Conservation (phyloP, 2,329 filamentous ascomycete species). For the Aspergillus glaucus region DNA sequence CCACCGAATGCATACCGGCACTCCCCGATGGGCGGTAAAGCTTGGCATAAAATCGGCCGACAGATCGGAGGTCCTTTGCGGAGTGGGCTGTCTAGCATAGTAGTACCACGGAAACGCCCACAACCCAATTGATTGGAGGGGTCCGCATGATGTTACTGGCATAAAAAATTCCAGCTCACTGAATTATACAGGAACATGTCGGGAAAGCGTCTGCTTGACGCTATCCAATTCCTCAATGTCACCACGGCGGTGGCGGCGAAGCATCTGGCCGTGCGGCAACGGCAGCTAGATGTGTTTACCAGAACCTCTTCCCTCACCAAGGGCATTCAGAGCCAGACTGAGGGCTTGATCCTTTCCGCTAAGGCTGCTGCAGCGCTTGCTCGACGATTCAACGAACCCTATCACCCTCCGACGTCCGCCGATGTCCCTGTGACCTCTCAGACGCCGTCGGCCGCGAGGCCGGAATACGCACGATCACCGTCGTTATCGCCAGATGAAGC, state of each 20-base stretch:
- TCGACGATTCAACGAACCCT: conserved; percentile 50
- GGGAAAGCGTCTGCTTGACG: conserved; percentile 61
- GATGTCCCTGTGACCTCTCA: conserved; percentile 11
- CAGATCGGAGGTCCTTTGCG: neutral
- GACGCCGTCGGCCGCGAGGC: conserved; percentile 20
- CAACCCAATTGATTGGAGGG: neutral
- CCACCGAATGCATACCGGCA: neutral
- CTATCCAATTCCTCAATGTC: conserved; percentile 63
- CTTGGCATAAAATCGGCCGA: conserved; percentile 8
- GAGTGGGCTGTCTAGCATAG: neutral
- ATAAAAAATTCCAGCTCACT: conserved; percentile 1
- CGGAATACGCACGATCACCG: conserved; percentile 17
- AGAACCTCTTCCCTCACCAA: conserved; percentile 60
- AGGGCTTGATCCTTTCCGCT: conserved; percentile 55
- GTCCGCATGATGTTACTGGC: conserved; percentile 15
- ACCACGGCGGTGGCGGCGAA: conserved; percentile 61
- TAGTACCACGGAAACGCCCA: neutral
- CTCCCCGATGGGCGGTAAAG: conserved; percentile 4
- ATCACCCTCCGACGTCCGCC: conserved; percentile 18
- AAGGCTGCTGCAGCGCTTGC: conserved; percentile 56
- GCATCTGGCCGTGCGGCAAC: conserved; percentile 53
- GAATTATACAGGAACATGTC: conserved; percentile 38
- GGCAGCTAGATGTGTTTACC: conserved; percentile 58
- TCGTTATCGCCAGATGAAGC: conserved; percentile 38
- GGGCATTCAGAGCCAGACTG: conserved; percentile 55